A percentile compares a stretch with the other conserved stretches of the same genome.
These are phyloP conservation scores for Cryptococcus sp. DNA, from an alignment of 1,284 basidiomycete genomes.

Conservation along the genomic window DNA sequence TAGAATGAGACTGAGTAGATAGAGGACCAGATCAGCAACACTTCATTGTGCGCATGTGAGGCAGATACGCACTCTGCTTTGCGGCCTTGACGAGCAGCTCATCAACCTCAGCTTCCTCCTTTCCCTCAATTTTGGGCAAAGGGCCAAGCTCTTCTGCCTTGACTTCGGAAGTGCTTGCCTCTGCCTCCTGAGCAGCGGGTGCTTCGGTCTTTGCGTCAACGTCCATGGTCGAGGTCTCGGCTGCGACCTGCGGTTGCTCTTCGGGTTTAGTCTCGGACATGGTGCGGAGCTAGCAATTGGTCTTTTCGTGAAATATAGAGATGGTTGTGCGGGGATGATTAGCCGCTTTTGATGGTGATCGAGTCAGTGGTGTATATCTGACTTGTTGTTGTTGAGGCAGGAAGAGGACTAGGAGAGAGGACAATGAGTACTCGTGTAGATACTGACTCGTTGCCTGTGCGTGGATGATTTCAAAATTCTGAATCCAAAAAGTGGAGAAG, in stretches of 20 bases:
- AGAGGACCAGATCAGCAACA: slow-evolving; percentile 1
- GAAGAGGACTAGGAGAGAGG: too few species aligned
- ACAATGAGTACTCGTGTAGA: too few species aligned
- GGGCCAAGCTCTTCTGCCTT: slow-evolving; percentile 18
- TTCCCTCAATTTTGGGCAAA: slow-evolving; percentile 38
- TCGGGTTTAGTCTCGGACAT: slow-evolving; percentile 31
- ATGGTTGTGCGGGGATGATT: too few species aligned
- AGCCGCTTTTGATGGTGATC: too few species aligned
- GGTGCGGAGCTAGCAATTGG: neutral
- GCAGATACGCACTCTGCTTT: slow-evolving; percentile 42
- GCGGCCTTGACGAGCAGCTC: slow-evolving; percentile 34
- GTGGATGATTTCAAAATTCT: too few species aligned
- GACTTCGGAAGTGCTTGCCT: neutral
- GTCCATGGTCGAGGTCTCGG: slow-evolving; percentile 13
- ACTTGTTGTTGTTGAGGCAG: too few species aligned
- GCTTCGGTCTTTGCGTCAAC: slow-evolving; percentile 10
- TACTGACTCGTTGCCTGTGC: too few species aligned
- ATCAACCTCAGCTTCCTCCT: slow-evolving; percentile 40
- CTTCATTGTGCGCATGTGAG: neutral
- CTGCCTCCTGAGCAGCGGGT: neutral
- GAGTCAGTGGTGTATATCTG: too few species aligned
- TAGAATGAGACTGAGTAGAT: slow-evolving; percentile 83
- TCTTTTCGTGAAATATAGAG: too few species aligned
- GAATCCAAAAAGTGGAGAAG: neutral
- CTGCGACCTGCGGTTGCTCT: neutral